Percentiles rank a stretch among this genome's conserved stretches.
These are phyloP conservation scores for Mucor piriformis DNA, from an alignment of 371 early-diverging fungal genomes.

Conservation along the genomic window DNA sequence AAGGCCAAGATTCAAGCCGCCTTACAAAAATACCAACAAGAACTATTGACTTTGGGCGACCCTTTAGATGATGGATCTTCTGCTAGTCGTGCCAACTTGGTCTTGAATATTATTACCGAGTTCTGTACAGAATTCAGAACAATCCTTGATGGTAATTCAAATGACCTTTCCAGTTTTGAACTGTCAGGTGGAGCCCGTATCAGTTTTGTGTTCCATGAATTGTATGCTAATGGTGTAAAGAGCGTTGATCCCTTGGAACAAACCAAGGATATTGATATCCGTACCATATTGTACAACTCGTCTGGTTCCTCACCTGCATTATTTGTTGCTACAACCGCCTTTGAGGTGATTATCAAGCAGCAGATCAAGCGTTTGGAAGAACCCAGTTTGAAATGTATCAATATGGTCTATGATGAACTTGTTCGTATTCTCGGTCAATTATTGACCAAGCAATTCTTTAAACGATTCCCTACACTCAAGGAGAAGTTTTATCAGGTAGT, in stretches of 20 bases:
- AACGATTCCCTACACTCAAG: slow-evolving; percentile 92
- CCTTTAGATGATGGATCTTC: slow-evolving; percentile 80
- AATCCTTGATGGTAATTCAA: slow-evolving; percentile 91
- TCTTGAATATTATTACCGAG: slow-evolving; percentile 95
- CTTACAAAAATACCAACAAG: slow-evolving; percentile 83
- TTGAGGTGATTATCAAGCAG: slow-evolving; percentile 96
- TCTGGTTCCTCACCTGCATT: slow-evolving; percentile 96
- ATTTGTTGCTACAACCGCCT: slow-evolving; percentile 97
- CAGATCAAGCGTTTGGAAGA: slow-evolving; percentile 97
- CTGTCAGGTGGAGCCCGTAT: slow-evolving; percentile 98
- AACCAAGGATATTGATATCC: slow-evolving; percentile 96
- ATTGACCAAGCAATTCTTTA: slow-evolving; percentile 84
- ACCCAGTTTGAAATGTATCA: slow-evolving; percentile 91
- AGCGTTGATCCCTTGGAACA: slow-evolving; percentile 95
- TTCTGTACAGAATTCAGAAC: slow-evolving; percentile 94
- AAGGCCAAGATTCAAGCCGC: slow-evolving; percentile 91
- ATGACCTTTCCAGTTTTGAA: slow-evolving; percentile 91
- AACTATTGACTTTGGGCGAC: slow-evolving; percentile 88
- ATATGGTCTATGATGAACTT: slow-evolving; percentile 94
- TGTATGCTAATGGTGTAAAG: slow-evolving; percentile 89
- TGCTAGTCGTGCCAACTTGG: slow-evolving; percentile 69
- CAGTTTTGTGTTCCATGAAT: slow-evolving; percentile 97
- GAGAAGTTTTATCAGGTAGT: slow-evolving; percentile 92
- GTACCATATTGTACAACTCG: slow-evolving; percentile 97
- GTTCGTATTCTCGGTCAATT: slow-evolving; percentile 90